These are phyloP conservation scores for Plenodomus tracheiphilus DNA, from an alignment of 2,329 filamentous ascomycete genomes.

Conservation along the genomic window DNA sequence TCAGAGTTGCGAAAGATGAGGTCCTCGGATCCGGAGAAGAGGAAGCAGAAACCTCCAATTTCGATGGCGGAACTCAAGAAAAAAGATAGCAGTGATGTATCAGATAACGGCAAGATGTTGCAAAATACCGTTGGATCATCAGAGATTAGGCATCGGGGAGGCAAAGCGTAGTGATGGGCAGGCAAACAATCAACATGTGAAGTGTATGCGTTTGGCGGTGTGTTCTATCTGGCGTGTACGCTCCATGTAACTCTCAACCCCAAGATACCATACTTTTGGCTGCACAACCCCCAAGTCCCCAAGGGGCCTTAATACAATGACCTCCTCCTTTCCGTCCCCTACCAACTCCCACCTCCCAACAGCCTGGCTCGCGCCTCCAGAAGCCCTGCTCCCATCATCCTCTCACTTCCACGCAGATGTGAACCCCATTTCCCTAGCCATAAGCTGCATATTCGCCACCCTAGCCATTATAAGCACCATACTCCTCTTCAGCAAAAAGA, in stretches of 20 bases:
- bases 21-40: slow-evolving; percentile 14
- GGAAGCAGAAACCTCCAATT: slow-evolving; percentile 34
- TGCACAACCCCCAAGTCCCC: background rate
- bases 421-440: slow-evolving; percentile 5
- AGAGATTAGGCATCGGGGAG: slow-evolving; percentile 9
- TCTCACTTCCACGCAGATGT: background rate
- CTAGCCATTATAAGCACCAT: slow-evolving; percentile 2
- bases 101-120: slow-evolving; percentile 7
- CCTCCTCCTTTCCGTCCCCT: background rate
- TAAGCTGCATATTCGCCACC: slow-evolving; percentile 5
- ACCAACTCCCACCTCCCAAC: background rate
- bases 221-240: no score
- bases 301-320: background rate
- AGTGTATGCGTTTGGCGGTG: background rate
- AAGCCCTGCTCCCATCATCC: background rate
- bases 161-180: slow-evolving; percentile 3
- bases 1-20: slow-evolving; percentile 38
- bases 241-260: no score
- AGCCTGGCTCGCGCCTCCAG: slow-evolving; percentile 6
- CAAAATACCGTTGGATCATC: slow-evolving; percentile 11
- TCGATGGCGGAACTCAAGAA: slow-evolving; percentile 35
- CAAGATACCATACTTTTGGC: background rate
- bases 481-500: background rate
- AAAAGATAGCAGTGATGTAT: slow-evolving; percentile 2
- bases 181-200: background rate